Base-by-base conservation (phyloP, 2,329 filamentous ascomycete genomes). In the Colletotrichum theobromicola region DNA sequence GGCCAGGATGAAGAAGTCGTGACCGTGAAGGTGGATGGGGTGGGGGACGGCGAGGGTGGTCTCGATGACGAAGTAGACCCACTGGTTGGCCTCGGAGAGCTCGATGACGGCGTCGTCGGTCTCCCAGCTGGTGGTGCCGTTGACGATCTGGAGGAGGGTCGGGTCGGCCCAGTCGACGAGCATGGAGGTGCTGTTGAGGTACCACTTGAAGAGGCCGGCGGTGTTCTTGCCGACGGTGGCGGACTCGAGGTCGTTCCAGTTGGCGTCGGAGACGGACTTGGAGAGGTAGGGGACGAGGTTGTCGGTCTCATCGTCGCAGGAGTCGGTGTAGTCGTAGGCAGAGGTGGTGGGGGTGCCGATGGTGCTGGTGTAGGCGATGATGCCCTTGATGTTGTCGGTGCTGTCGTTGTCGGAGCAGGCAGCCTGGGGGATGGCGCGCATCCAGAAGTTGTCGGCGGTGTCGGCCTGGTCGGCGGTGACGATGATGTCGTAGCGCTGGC, bases 1-100 rank as follows among this genome's bases (percentile, higher is more conserved):
- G 13, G 79, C 83, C 6, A 84, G 80, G 34, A 84, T 68, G 16
- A 79, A 76, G 76, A 83, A 82, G 77, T 84, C 83, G 74, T 84
- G 83, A 26, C 87, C 87, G 80, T 90, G 88, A 26, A 90, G 81
- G 79, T 90, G 88, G 78, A 88, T 86, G 1, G 87, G 86, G 76
- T 88, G 87, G 18, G 85, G 77, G 7, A 82, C 61, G 7, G 75
- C 76, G 66, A 79, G 76, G 57, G 78, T 79, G 70, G 79, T 82
- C 73, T 80, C 77, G 24, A 84, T 79, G 50, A 83, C 78, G 76
- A 81, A 81, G 75, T 81, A 82, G 18, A 79, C 79, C 81, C 82
- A 84, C 60, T 76, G 58, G 53, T 80, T 78, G 57, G 74, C 72
- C n/a, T 75, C 72, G 34, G 72, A 37, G 26, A 79, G 73, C 35